Conservation (phyloP, 176 grass and related monocot genomes). For the Saccharum spontaneum region DNA sequence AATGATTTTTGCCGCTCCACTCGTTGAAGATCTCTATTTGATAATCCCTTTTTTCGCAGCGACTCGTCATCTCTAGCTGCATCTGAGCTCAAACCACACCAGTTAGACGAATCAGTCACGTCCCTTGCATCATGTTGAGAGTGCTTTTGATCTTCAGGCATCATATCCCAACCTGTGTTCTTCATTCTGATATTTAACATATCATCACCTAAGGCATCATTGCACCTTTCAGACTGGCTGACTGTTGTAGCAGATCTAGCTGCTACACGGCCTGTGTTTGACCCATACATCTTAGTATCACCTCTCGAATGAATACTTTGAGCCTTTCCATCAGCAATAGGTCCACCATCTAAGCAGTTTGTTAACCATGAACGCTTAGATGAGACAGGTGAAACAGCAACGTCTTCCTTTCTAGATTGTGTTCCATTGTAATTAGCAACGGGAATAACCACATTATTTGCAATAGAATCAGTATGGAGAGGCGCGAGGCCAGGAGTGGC, state of each 20-base stretch:
- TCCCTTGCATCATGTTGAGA: conserved; percentile 39
- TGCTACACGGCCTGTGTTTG: conserved; percentile 18
- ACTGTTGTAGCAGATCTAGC: conserved; percentile 31
- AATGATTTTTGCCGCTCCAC: conserved; percentile 43
- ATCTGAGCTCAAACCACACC: conserved; percentile 35
- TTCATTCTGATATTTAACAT: conserved; percentile 47
- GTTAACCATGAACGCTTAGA: conserved; percentile 42
- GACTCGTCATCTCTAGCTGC: conserved; percentile 28
- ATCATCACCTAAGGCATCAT: conserved; percentile 42
- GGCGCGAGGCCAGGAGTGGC: conserved; percentile 8
- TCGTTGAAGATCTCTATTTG: conserved; percentile 47
- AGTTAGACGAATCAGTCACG: conserved; percentile 32
- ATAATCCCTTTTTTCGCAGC: conserved; percentile 24
- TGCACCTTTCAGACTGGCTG: conserved; percentile 23
- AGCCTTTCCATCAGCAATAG: conserved; percentile 22
- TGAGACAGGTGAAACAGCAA: conserved; percentile 30
- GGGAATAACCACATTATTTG: conserved; percentile 28
- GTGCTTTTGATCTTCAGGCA: conserved; percentile 50
- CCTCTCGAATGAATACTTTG: conserved; percentile 24
- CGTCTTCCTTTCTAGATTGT: conserved; percentile 24
- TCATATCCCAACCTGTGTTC: conserved; percentile 72
- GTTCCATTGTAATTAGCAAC: conserved; percentile 33
- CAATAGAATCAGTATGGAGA: conserved; percentile 35
- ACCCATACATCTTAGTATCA: conserved; percentile 25
- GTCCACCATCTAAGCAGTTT: conserved; percentile 41